Evolutionary conservation across 257 asterid species (phyloP).

Genomic region (Nicotiana obtusifolia): DNA sequence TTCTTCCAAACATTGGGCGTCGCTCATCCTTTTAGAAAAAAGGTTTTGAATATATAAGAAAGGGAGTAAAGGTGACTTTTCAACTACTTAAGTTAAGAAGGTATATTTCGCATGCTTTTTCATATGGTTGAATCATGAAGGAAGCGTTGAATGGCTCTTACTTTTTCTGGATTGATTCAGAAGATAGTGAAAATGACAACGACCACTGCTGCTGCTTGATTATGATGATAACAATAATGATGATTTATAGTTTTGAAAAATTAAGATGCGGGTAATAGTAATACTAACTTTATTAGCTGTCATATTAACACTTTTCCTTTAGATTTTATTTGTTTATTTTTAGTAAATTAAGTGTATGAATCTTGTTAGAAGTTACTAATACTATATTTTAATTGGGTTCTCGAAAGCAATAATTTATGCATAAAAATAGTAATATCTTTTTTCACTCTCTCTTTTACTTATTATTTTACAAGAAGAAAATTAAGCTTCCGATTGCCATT

Average conservation of each 20-base stretch:
- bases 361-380: neutral
- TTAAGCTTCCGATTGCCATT: no score
- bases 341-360: neutral
- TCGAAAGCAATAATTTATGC: neutral
- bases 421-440: neutral
- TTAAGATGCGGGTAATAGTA: neutral
- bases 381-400: neutral
- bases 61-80: neutral
- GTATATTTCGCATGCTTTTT: neutral
- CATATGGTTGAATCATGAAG: constrained; percentile 4
- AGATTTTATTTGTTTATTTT: neutral
- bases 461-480: no score
- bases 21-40: neutral
- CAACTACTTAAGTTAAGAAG: neutral
- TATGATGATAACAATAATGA: neutral
- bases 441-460: neutral
- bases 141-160: neutral
- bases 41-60: neutral
- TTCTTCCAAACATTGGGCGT: neutral
- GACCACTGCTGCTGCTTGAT: neutral
- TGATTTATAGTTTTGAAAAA: neutral
- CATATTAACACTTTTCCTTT: neutral
- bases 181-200: neutral
- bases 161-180: neutral
- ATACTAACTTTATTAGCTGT: no score